A percentile compares a stretch with the other conserved stretches of the same genome.
Evolutionary conservation across 2,329 filamentous ascomycete genomes (phyloP).

Genomic region (Colletotrichum orbiculare): DNA sequence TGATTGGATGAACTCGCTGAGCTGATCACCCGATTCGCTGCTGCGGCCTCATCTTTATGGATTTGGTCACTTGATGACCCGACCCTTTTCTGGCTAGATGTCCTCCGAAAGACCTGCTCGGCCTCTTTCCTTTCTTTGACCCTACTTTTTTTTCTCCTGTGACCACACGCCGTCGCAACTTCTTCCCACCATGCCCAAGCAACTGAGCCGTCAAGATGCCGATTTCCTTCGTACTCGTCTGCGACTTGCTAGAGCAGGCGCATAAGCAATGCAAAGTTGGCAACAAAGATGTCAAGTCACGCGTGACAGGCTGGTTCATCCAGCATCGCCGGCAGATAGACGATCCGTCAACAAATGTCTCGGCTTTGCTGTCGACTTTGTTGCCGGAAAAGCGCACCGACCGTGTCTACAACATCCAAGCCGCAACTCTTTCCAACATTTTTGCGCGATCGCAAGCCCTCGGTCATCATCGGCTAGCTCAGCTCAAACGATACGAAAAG

Average conservation of each 20-base stretch:
- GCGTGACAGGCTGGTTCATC: slow-evolving; percentile 75
- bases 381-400: slow-evolving; percentile 82
- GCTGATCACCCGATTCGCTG: too few species aligned
- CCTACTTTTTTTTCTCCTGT: neutral
- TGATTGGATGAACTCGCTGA: neutral
- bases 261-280: slow-evolving; percentile 56
- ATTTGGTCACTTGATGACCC: too few species aligned
- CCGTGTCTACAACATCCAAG: slow-evolving; percentile 79
- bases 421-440: slow-evolving; percentile 70
- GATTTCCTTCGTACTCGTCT: slow-evolving; percentile 76
- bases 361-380: slow-evolving; percentile 79
- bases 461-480: slow-evolving; percentile 67
- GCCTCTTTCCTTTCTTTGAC: neutral
- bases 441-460: slow-evolving; percentile 74
- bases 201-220: slow-evolving; percentile 58
- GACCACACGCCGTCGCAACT: too few species aligned
- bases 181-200: slow-evolving; percentile 12
- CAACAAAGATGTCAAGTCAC: slow-evolving; percentile 44
- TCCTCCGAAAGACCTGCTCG: too few species aligned
- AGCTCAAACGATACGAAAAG: slow-evolving; percentile 72
- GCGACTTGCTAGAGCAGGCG: slow-evolving; percentile 77
- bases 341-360: slow-evolving; percentile 64
- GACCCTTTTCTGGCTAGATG: too few species aligned
- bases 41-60: too few species aligned
- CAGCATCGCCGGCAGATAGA: slow-evolving; percentile 69